Percentiles rank a stretch among this genome's conserved stretches.
Evolutionary conservation across 305 asterid genomes (phyloP).

Genomic region (Fraxinus sp.): DNA sequence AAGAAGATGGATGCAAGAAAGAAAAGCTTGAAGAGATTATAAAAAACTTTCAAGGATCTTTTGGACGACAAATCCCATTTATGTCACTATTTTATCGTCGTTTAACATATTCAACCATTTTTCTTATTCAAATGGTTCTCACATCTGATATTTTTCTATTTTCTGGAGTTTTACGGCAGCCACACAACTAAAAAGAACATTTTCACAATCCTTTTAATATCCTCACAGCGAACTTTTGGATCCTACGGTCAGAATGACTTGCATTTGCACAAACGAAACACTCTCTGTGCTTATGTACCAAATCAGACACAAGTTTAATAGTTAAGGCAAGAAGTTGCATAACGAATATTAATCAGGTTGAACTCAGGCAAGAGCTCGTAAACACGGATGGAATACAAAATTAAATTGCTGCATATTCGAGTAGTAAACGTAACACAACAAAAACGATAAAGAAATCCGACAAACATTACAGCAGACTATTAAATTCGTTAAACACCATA

Average conservation of each 20-base stretch:
- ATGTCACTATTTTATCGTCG: background rate
- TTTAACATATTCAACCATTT: background rate
- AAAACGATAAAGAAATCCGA: slow-evolving; percentile 25
- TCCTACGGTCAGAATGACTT: background rate
- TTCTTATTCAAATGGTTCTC: background rate
- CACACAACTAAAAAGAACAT: background rate
- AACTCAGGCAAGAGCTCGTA: background rate
- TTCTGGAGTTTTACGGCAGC: background rate
- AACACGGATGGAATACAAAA: slow-evolving; percentile 7
- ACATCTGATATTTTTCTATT: background rate
- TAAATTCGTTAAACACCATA: background rate
- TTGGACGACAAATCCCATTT: background rate
- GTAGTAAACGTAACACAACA: slow-evolving; percentile 7
- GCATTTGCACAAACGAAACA: background rate
- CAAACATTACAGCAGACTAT: slow-evolving; percentile 33
- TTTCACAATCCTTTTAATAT: background rate
- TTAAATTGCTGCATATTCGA: background rate
- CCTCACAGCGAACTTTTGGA: background rate
- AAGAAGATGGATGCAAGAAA: slow-evolving; percentile 92
- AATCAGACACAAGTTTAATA: background rate
- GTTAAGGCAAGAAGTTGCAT: background rate
- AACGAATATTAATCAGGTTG: background rate
- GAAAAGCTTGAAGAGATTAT: slow-evolving; percentile 90
- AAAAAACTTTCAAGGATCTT: slow-evolving; percentile 14
- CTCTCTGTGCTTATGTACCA: background rate